Base-by-base conservation (phyloP, 768 basidiomycete species). In the Nidula microcarpa region DNA sequence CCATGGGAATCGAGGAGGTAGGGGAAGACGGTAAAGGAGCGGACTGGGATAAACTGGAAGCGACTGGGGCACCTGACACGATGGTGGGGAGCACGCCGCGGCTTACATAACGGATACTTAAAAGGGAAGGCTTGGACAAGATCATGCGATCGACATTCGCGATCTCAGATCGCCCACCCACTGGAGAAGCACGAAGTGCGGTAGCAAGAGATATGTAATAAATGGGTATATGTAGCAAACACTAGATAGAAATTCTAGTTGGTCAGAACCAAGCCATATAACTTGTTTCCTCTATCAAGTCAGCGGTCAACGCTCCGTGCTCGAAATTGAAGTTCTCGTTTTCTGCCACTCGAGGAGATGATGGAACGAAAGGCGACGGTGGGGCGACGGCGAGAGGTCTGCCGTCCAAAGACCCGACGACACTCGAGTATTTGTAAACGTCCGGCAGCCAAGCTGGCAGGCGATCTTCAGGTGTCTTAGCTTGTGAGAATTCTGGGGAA, bases 261-360 rank as follows among this genome's bases (percentile, higher is more conserved):
- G 23, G 3, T 66, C 69, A 85, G 60, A 86, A 86, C 84, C 84
- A 86, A 18, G 83, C 82, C 84, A 86, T 85, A 62, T 82, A 85
- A 52, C 80, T 81, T 35, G 82, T 84, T 57, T 78, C 82, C 58
- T 80, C 80, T 52, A 83, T 76, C 54, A 81, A 67, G 45, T 79
- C 76, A 45, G 74, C 72, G 32, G 74, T 79, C 55, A 86, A 61
- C 17, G 81, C 83, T 4, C 84, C 84, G 59, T 83, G 74, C 55
- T 85, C 84, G 60, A 85, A 80, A 64, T 85, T 84, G 57, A 82
- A 81, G 34, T 74, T 75, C 53, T 76, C 74, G 52, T 80, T 76
- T 57, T 78, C 77, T 43, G 74, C 76, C 37, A 86, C 76, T 35
- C 84, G 70, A 6, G 80, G 77, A 6, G 72, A 67, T 7, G 72